phyloP scores from a whole-genome alignment of 2,329 filamentous ascomycete genomes.

The Coniochaeta hoffmannii region DNA sequence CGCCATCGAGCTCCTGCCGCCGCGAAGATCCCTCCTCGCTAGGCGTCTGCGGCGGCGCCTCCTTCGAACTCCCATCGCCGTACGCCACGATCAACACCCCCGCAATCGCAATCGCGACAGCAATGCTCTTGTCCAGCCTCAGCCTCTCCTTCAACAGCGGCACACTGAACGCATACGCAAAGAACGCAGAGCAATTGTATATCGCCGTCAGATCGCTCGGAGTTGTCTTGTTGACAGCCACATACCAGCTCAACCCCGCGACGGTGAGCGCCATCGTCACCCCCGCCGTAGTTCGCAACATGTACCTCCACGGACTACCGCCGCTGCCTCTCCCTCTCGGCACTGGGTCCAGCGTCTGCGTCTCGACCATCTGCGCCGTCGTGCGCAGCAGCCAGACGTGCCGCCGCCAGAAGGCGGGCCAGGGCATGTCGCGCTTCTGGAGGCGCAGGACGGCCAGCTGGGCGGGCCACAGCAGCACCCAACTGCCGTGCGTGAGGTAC shows the following conservation, averaged over 20 bases:
- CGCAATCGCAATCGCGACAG: slow-evolving; percentile 77
- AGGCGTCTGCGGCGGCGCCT: slow-evolving; percentile 8
- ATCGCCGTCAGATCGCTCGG: slow-evolving; percentile 93
- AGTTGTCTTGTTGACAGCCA: slow-evolving; percentile 88
- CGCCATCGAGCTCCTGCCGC: slow-evolving; percentile 30
- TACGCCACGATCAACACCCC: slow-evolving; percentile 96
- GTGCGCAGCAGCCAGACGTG: slow-evolving; percentile 43
- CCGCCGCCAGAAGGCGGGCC: slow-evolving; percentile 75
- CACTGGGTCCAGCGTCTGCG: slow-evolving; percentile 63
- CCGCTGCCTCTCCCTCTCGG: slow-evolving; percentile 15
- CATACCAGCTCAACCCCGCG: slow-evolving; percentile 89
- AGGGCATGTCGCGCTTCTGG: slow-evolving; percentile 71
- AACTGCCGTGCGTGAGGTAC: slow-evolving; percentile 93
- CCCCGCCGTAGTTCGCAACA: slow-evolving; percentile 70
- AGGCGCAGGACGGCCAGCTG: slow-evolving; percentile 75
- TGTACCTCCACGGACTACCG: slow-evolving; percentile 50
- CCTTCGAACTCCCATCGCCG: slow-evolving; percentile 54
- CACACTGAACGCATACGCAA: slow-evolving; percentile 95
- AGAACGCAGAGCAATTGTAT: slow-evolving; percentile 98
- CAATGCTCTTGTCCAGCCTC: slow-evolving; percentile 74
- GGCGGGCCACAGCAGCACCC: slow-evolving; percentile 80
- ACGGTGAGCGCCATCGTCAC: slow-evolving; percentile 83
- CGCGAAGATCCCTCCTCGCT: slow-evolving; percentile 7
- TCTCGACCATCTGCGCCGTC: slow-evolving; percentile 75
- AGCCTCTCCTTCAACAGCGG: slow-evolving; percentile 81